Conservation (phyloP, 495 filamentous ascomycete genomes). For the Aspergillus cristatus region DNA sequence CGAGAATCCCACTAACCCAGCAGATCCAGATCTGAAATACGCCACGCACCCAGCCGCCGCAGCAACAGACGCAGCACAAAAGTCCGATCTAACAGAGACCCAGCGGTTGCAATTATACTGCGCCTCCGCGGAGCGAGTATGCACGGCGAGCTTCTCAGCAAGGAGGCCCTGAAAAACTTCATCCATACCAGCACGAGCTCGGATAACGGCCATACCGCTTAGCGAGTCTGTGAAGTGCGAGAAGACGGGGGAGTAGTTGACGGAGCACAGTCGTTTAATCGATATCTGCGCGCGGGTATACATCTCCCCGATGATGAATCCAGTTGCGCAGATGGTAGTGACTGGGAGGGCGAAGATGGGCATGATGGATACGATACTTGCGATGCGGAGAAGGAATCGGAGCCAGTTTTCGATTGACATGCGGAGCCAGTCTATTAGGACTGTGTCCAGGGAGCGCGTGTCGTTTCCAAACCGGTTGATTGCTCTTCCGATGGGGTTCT, state of each 20-base stretch:
- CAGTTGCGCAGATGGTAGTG: conserved; percentile 28
- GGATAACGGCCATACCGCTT: conserved; percentile 37
- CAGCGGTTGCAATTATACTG: conserved; percentile 43
- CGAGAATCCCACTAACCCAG: conserved; percentile 42
- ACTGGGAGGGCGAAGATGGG: conserved; percentile 40
- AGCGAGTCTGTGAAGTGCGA: conserved; percentile 43
- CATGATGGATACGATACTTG: conserved; percentile 38
- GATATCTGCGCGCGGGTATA: conserved; percentile 40
- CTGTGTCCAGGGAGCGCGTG: conserved; percentile 57
- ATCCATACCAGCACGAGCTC: conserved; percentile 36
- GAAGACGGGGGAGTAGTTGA: conserved; percentile 40
- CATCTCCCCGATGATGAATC: conserved; percentile 37
- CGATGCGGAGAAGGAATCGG: conserved; percentile 32
- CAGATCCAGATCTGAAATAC: conserved; percentile 26
- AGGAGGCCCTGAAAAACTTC: conserved; percentile 31
- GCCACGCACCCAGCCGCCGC: conserved; percentile 38
- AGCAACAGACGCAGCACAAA: conserved; percentile 37
- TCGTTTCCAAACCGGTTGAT: conserved; percentile 74
- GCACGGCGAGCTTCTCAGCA: conserved; percentile 30
- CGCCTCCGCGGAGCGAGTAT: conserved; percentile 30
- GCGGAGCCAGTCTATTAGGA: conserved; percentile 29
- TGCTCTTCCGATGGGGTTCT: conserved; percentile 76
- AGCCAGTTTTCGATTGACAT: conserved; percentile 28
- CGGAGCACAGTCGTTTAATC: conserved; percentile 32
- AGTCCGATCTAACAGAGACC: conserved; percentile 39